Evolutionary conservation across 805 yeast genomes (phyloP).

Genomic region (Teunomyces pallodes): DNA sequence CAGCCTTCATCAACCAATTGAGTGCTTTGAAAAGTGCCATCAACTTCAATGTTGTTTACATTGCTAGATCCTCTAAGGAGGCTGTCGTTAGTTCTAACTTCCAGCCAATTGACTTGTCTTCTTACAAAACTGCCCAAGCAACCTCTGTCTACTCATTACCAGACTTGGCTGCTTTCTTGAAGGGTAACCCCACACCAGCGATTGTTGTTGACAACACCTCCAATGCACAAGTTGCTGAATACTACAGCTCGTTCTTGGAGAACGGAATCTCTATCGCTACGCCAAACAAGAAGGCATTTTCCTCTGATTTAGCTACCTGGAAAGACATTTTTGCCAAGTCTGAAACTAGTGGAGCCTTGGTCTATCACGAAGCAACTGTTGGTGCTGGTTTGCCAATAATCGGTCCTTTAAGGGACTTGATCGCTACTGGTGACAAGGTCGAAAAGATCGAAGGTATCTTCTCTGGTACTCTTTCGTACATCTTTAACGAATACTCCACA

Average conservation of each 20-base stretch:
- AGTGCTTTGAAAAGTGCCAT: conserved; percentile 57
- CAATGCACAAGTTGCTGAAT: conserved; percentile 68
- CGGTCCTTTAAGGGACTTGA: conserved; percentile 81
- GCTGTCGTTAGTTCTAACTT: conserved; percentile 70
- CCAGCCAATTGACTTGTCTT: conserved; percentile 61
- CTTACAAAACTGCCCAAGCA: conserved; percentile 54
- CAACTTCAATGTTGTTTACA: conserved; percentile 71
- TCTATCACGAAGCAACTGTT: conserved; percentile 97
- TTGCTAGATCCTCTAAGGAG: conserved; percentile 68
- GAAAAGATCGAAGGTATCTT: conserved; percentile 93
- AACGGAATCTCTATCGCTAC: conserved; percentile 92
- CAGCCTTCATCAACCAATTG: conserved; percentile 84
- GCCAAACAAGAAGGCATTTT: conserved; percentile 97
- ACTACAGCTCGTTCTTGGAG: conserved; percentile 70
- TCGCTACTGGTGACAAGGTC: conserved; percentile 90
- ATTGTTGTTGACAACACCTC: conserved; percentile 95
- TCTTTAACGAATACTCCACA: conserved; percentile 90
- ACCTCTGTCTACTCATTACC: conserved; percentile 52
- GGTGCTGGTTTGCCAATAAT: conserved; percentile 98
- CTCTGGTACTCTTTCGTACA: conserved; percentile 93
- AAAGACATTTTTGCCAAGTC: conserved; percentile 62
- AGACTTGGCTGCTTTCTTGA: conserved; percentile 61
- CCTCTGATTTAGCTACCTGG: conserved; percentile 75
- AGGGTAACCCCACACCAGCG: conserved; percentile 67
- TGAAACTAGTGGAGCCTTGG: conserved; percentile 60